Evolutionary conservation across 1,139 yeast species (phyloP).

Genomic region (Candida gigantensis): DNA sequence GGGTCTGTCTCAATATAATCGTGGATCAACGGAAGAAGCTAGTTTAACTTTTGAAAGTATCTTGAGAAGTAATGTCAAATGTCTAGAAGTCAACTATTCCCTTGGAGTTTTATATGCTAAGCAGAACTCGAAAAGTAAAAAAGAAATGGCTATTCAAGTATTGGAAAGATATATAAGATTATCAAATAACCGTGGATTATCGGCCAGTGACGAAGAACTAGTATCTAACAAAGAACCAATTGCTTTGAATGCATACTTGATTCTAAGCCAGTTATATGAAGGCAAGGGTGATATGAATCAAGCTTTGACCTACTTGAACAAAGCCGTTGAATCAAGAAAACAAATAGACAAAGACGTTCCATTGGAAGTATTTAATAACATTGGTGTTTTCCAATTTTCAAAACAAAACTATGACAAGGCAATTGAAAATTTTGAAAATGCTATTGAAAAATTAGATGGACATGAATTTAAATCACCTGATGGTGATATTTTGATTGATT

Average conservation of each 20-base stretch:
- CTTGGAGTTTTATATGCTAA: constrained; percentile 73
- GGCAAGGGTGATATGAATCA: constrained; percentile 53
- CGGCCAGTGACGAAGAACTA: constrained; percentile 28
- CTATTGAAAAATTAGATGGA: constrained; percentile 32
- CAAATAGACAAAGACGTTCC: constrained; percentile 53
- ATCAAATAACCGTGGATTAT: constrained; percentile 48
- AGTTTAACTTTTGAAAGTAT: constrained; percentile 79
- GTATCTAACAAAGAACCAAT: constrained; percentile 58
- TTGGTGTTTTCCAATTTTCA: constrained; percentile 81
- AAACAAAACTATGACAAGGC: constrained; percentile 56
- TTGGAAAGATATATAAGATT: constrained; percentile 74
- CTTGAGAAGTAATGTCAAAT: constrained; percentile 64
- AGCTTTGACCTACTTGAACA: constrained; percentile 56
- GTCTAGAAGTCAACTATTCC: constrained; percentile 74
- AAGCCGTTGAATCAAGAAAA: constrained; percentile 56
- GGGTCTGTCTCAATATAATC: constrained; percentile 80
- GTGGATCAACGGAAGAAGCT: constrained; percentile 80
- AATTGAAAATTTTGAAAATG: constrained; percentile 46
- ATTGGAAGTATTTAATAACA: constrained; percentile 72
- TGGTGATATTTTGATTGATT: constrained; percentile 27
- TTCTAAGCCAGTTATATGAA: constrained; percentile 71
- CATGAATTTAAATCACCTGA: constrained; percentile 24
- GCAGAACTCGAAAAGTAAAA: constrained; percentile 36
- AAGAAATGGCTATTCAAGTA: constrained; percentile 58
- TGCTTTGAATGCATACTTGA: constrained; percentile 65